phyloP scores from a whole-genome alignment of 2,329 filamentous ascomycete species.

The Stachybotrys chlorohalonatus region DNA sequence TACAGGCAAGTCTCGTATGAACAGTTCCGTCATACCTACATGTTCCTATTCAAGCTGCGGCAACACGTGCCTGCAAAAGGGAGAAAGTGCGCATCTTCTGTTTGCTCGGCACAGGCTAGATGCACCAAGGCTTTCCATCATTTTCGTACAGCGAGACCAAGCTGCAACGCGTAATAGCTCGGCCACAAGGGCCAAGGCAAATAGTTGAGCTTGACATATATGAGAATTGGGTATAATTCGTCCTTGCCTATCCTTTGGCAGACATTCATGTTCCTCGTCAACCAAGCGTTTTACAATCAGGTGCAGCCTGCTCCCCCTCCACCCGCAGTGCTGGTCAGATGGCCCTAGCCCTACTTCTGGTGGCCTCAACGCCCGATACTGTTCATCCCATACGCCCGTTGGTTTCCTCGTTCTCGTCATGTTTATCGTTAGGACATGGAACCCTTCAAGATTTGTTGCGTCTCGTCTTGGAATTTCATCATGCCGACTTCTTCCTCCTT shows the following conservation, averaged over 20 bases:
- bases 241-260: background rate
- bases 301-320: background rate
- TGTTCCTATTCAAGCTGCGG: no score
- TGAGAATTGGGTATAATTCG: background rate
- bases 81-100: no score
- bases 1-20: no score
- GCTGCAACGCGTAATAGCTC: no score
- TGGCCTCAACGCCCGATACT: conserved; percentile 16
- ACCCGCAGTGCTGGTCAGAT: background rate
- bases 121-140: no score
- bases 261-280: background rate
- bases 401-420: conserved; percentile 14
- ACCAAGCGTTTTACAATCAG: background rate
- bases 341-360: background rate
- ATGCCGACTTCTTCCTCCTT: conserved; percentile 39
- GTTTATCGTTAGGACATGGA: conserved; percentile 13
- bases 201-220: background rate
- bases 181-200: background rate
- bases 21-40: no score
- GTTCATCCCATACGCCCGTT: conserved; percentile 13
- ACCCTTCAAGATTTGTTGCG: background rate
- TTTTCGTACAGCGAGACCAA: no score
- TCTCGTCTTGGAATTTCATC: background rate
- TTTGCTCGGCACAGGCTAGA: no score
- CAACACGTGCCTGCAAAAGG: no score